phyloP scores from a whole-genome alignment of 2,329 filamentous ascomycete species.

The Pseudodiploospora longispora region DNA sequence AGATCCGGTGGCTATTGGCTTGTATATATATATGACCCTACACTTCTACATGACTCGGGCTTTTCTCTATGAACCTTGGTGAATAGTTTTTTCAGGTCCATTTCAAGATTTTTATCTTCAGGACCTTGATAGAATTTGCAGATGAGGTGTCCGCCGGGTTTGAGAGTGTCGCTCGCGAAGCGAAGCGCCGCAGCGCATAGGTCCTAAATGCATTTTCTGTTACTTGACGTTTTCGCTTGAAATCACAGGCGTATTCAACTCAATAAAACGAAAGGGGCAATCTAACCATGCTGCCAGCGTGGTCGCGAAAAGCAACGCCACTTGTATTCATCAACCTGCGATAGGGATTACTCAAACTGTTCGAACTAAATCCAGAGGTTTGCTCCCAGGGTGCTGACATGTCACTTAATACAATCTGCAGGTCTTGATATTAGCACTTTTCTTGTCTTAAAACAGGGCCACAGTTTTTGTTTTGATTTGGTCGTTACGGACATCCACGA shows the following conservation, averaged over 20 bases:
- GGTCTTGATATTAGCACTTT: too few relatives aligned
- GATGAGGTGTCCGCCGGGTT: slow-evolving; percentile 77
- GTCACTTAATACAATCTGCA: slow-evolving; percentile 82
- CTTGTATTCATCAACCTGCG: slow-evolving; percentile 99
- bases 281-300: slow-evolving; percentile 87
- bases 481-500: slow-evolving; percentile 56
- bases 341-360: slow-evolving; percentile 92
- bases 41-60: slow-evolving; percentile 80
- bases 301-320: slow-evolving; percentile 77
- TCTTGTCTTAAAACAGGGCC: too few relatives aligned
- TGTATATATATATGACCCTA: slow-evolving; percentile 34
- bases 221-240: not conserved
- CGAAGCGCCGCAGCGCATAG: slow-evolving; percentile 77
- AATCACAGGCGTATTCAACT: not conserved
- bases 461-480: too few relatives aligned
- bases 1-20: not conserved
- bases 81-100: slow-evolving; percentile 68
- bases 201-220: slow-evolving; percentile 48
- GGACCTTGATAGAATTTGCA: slow-evolving; percentile 95
- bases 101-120: slow-evolving; percentile 76
- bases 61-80: slow-evolving; percentile 77
- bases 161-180: slow-evolving; percentile 80
- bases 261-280: slow-evolving; percentile 1
- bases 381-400: slow-evolving; percentile 97
- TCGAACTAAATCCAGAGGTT: slow-evolving; percentile 69